Percentiles rank a stretch among this genome's conserved stretches.
Conservation (phyloP, 2,329 filamentous ascomycete genomes). For the Venturia nashicola region DNA sequence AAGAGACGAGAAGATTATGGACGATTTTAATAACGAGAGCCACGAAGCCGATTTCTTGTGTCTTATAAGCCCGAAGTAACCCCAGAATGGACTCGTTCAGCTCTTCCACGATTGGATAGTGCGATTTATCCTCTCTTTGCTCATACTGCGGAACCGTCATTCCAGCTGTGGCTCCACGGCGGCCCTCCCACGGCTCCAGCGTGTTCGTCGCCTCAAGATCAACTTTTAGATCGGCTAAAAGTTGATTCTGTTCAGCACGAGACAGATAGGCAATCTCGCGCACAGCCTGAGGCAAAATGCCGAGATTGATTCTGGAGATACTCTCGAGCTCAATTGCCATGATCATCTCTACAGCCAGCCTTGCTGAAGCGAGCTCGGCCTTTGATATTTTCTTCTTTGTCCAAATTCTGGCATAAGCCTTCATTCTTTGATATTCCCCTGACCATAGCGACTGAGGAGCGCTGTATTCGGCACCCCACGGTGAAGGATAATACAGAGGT, state of each 20-base stretch:
- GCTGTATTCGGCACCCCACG: conserved; percentile 19
- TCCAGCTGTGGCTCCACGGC: neutral
- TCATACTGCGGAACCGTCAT: neutral
- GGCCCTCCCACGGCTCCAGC: neutral
- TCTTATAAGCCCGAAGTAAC: conserved; percentile 12
- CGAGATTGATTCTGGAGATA: conserved; percentile 3
- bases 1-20: conserved; percentile 54
- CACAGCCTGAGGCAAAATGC: conserved; percentile 4
- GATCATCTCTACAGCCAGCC: conserved; percentile 19
- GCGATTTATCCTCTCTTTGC: neutral
- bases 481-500: conserved; percentile 12
- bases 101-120: conserved; percentile 4
- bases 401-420: conserved; percentile 21
- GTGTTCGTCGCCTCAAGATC: neutral
- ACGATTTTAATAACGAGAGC: conserved; percentile 29
- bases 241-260: conserved; percentile 11
- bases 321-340: neutral
- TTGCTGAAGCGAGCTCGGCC: conserved; percentile 27
- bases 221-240: conserved; percentile 12
- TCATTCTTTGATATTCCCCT: conserved; percentile 18
- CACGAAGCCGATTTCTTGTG: conserved; percentile 5
- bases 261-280: neutral
- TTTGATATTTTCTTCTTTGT: conserved; percentile 30
- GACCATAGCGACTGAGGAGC: conserved; percentile 36
- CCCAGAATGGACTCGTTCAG: conserved; percentile 21